Percentiles rank a stretch among this genome's conserved stretches.
Evolutionary conservation across 73 alveolate species (phyloP).

Genomic region (Tetrahymena borealis): DNA sequence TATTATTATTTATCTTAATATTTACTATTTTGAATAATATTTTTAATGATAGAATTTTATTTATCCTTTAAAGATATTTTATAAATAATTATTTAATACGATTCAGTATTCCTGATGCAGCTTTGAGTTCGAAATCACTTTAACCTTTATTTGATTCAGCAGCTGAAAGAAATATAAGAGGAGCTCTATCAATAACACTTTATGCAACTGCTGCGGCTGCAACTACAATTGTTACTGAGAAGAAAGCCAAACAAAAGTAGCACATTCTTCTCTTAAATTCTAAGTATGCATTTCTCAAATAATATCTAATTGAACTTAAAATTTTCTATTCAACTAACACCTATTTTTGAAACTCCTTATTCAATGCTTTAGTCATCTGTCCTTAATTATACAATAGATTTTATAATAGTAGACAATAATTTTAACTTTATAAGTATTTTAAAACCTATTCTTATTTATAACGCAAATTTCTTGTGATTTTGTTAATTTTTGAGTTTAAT

Average conservation of each 20-base stretch:
- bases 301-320: neutral
- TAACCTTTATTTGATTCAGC: conserved; percentile 44
- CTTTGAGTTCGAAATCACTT: neutral
- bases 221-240: conserved; percentile 63
- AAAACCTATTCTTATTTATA: neutral
- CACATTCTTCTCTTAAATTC: conserved; percentile 66
- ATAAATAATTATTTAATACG: neutral
- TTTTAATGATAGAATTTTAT: too few species aligned
- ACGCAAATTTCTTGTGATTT: too few species aligned
- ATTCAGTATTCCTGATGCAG: neutral
- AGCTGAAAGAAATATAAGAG: conserved; percentile 61
- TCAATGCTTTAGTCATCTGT: neutral
- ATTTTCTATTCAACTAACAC: neutral
- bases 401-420: neutral
- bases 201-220: conserved; percentile 60
- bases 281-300: neutral
- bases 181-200: conserved; percentile 74
- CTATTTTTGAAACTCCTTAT: neutral
- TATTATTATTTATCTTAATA: too few species aligned
- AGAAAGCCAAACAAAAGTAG: conserved; percentile 69
- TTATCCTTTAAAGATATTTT: too few species aligned
- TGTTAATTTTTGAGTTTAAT: too few species aligned
- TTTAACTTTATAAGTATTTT: neutral
- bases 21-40: too few species aligned
- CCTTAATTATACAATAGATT: neutral